These are phyloP conservation scores for Edaphochlamys debaryana DNA, from an alignment of 139 green algal genomes.

Conservation along the genomic window DNA sequence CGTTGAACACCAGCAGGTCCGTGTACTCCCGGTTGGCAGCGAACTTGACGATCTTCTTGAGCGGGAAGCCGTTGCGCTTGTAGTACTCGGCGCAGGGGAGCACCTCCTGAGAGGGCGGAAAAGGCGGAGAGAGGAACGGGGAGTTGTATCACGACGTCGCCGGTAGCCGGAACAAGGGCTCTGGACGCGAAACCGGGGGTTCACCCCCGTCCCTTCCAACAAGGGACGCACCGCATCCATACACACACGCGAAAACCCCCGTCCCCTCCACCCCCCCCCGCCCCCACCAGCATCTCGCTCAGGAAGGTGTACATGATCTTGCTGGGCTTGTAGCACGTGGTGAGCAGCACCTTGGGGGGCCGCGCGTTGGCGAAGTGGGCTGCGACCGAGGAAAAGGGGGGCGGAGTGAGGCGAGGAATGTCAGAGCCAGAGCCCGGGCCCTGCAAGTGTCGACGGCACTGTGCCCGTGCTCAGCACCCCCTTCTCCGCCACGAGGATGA, in stretches of 20 bases:
- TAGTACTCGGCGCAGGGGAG: slow-evolving; percentile 89
- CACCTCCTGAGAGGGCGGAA: slow-evolving; percentile 53
- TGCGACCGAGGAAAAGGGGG: too few relatives aligned
- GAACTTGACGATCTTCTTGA: slow-evolving; percentile 94
- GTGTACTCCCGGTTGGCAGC: slow-evolving; percentile 83
- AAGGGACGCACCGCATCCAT: too few relatives aligned
- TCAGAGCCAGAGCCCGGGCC: too few relatives aligned
- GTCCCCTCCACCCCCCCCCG: too few relatives aligned
- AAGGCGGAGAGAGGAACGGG: too few relatives aligned
- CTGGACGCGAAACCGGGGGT: too few relatives aligned
- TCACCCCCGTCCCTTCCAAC: too few relatives aligned
- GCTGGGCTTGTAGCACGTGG: slow-evolving; percentile 86
- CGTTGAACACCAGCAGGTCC: slow-evolving; percentile 92
- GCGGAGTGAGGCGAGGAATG: background rate
- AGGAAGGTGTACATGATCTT: slow-evolving; percentile 90
- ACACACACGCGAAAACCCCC: too few relatives aligned
- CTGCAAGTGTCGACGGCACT: too few relatives aligned
- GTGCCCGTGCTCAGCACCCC: too few relatives aligned
- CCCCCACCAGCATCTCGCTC: slow-evolving; percentile 84
- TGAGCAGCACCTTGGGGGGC: slow-evolving; percentile 92
- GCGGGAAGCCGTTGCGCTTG: slow-evolving; percentile 81
- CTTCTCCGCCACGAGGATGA: too few relatives aligned
- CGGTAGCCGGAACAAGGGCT: background rate
- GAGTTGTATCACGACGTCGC: background rate
- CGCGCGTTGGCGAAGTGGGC: slow-evolving; percentile 68